Percentiles rank a stretch among this genome's conserved stretches.
These are phyloP conservation scores for Xerocomus minutiporus DNA, from an alignment of 1,284 basidiomycete species.

Conservation along the genomic window DNA sequence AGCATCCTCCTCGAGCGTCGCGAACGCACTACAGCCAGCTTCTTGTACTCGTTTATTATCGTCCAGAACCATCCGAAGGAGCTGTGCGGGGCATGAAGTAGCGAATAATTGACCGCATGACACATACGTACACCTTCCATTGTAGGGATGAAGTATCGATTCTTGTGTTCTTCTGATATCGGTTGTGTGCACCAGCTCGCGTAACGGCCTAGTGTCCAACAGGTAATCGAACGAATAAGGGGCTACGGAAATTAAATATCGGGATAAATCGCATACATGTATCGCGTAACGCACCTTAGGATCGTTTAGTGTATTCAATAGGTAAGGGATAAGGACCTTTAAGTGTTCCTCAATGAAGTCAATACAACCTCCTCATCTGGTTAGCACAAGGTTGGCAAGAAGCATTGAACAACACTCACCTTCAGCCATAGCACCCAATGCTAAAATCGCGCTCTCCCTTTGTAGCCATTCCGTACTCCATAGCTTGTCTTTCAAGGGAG, in stretches of 20 bases:
- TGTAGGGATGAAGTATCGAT: constrained; percentile 89
- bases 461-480: constrained; percentile 94
- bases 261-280: neutral
- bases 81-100: constrained; percentile 41
- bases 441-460: constrained; percentile 93
- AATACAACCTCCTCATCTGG: constrained; percentile 76
- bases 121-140: constrained; percentile 86
- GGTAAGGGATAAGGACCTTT: constrained; percentile 86
- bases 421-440: constrained; percentile 97
- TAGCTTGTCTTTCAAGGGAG: constrained; percentile 88
- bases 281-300: constrained; percentile 63
- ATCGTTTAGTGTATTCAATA: constrained; percentile 88
- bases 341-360: constrained; percentile 94
- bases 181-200: constrained; percentile 92
- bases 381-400: constrained; percentile 3
- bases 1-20: constrained; percentile 97
- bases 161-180: constrained; percentile 80
- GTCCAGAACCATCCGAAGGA: constrained; percentile 96
- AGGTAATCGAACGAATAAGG: constrained; percentile 95
- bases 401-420: constrained; percentile 45
- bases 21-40: constrained; percentile 97
- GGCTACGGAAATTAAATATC: constrained; percentile 50
- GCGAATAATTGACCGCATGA: constrained; percentile 2
- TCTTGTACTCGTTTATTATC: constrained; percentile 99
- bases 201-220: constrained; percentile 99